Percentiles rank a stretch among this genome's conserved stretches.
Conservation (phyloP, 2,329 filamentous ascomycete genomes). For the Colletotrichum sansevieriae region DNA sequence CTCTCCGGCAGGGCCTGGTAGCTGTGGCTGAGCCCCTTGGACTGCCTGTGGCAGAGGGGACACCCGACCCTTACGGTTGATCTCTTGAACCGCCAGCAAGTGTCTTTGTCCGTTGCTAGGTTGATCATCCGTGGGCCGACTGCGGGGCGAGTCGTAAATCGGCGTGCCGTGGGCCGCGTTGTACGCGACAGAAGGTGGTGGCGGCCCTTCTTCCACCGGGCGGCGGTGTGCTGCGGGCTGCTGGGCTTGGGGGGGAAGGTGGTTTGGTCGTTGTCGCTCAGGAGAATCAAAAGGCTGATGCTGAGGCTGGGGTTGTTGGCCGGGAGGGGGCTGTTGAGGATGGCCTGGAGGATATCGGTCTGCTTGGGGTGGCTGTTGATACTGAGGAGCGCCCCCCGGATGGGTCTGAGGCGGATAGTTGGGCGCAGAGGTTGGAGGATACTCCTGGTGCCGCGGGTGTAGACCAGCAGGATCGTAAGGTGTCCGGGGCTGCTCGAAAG, state of each 20-base stretch:
- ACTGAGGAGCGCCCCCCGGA: conserved; percentile 46
- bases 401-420: conserved; percentile 52
- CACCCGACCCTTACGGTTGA: conserved; percentile 83
- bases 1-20: conserved; percentile 83
- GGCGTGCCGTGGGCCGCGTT: conserved; percentile 56
- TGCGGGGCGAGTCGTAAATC: conserved; percentile 58
- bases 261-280: conserved; percentile 46
- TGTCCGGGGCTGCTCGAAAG: conserved; percentile 57
- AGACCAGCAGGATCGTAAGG: conserved; percentile 58
- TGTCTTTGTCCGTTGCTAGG: conserved; percentile 71
- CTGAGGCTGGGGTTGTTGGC: conserved; percentile 7
- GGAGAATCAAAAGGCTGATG: conserved; percentile 49
- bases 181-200: conserved; percentile 65
- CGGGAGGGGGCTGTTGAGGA: conserved; percentile 47
- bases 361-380: conserved; percentile 47
- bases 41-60: conserved; percentile 94
- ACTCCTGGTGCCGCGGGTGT: conserved; percentile 62
- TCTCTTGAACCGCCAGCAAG: conserved; percentile 83
- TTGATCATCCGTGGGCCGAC: conserved; percentile 63
- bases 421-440: conserved; percentile 58
- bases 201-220: conserved; percentile 61
- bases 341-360: conserved; percentile 40
- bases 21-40: conserved; percentile 87
- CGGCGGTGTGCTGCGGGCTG: conserved; percentile 55
- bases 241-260: conserved; percentile 50